A percentile compares a stretch with the other conserved stretches of the same genome.
Evolutionary conservation across 1,284 basidiomycete species (phyloP).

Genomic region (Pseudozyma pruni): DNA sequence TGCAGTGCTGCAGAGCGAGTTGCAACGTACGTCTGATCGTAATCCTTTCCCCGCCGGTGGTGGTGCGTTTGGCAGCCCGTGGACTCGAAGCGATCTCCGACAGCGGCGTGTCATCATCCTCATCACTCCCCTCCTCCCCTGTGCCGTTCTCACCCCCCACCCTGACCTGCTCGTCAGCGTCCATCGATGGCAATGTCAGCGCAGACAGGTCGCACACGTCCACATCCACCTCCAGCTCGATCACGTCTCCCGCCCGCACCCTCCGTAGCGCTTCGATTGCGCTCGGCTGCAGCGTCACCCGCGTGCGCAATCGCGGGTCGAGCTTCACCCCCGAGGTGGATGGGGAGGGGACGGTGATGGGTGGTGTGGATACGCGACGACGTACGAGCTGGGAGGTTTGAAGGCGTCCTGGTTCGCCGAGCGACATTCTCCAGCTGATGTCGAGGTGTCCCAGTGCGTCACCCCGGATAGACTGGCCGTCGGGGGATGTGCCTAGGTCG

Average conservation of each 20-base stretch:
- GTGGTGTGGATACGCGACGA: constrained; percentile 4
- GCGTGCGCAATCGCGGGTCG: constrained; percentile 3
- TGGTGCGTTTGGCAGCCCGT: background rate
- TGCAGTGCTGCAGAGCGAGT: constrained; percentile 25
- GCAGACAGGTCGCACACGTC: constrained; percentile 5
- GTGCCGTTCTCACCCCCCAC: too few relatives aligned
- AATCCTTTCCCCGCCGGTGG: background rate
- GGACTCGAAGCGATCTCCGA: constrained; percentile 25
- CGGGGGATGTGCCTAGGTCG: constrained; percentile 13
- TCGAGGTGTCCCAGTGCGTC: constrained; percentile 57
- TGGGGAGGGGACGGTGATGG: constrained; percentile 5
- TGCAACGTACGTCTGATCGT: constrained; percentile 1
- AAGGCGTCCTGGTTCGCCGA: constrained; percentile 58
- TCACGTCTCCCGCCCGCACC: background rate
- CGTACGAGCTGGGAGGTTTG: constrained; percentile 42
- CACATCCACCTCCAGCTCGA: constrained; percentile 12
- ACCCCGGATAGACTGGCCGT: constrained; percentile 15
- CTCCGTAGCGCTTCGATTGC: constrained; percentile 9
- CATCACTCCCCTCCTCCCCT: too few relatives aligned
- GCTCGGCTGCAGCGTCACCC: constrained; percentile 1
- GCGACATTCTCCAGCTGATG: constrained; percentile 60
- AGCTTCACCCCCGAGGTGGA: background rate
- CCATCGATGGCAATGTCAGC: background rate
- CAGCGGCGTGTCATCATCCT: constrained; percentile 40
- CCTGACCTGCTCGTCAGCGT: too few relatives aligned